These are phyloP conservation scores for Paramyrothecium sp. DNA, from an alignment of 2,329 filamentous ascomycete species.

Conservation along the genomic window DNA sequence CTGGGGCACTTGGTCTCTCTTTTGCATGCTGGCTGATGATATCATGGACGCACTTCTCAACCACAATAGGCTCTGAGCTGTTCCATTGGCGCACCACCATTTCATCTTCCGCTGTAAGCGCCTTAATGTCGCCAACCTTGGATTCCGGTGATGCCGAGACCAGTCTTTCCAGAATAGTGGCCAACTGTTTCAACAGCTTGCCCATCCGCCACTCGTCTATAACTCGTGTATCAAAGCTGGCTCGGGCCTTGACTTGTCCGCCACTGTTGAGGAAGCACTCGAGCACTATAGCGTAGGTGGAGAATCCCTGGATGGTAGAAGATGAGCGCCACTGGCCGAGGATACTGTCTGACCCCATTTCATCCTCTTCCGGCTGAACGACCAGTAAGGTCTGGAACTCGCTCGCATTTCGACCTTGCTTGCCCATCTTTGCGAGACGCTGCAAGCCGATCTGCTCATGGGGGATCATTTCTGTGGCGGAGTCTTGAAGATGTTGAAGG, in stretches of 20 bases:
- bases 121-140: slow-evolving; percentile 2
- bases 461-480: slow-evolving; percentile 10
- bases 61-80: slow-evolving; percentile 2
- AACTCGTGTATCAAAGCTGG: neutral
- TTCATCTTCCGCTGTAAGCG: neutral
- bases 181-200: neutral
- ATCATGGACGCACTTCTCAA: slow-evolving; percentile 8
- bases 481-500: slow-evolving; percentile 13
- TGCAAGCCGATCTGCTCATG: slow-evolving; percentile 17
- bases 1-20: slow-evolving; percentile 1
- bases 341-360: neutral
- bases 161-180: neutral
- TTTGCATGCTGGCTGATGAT: slow-evolving; percentile 6
- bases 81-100: neutral
- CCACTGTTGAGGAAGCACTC: neutral
- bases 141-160: neutral
- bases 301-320: neutral
- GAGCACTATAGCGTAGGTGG: neutral
- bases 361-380: neutral
- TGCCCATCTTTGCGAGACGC: slow-evolving; percentile 15
- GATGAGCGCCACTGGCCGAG: neutral
- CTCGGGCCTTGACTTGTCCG: neutral
- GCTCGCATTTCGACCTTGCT: neutral
- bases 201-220: neutral
- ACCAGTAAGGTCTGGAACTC: neutral